Evolutionary conservation across 108 stramenopile species (phyloP), one percentile per base, ranked within the genome.

Genomic region (Skeletonema costatum): DNA sequence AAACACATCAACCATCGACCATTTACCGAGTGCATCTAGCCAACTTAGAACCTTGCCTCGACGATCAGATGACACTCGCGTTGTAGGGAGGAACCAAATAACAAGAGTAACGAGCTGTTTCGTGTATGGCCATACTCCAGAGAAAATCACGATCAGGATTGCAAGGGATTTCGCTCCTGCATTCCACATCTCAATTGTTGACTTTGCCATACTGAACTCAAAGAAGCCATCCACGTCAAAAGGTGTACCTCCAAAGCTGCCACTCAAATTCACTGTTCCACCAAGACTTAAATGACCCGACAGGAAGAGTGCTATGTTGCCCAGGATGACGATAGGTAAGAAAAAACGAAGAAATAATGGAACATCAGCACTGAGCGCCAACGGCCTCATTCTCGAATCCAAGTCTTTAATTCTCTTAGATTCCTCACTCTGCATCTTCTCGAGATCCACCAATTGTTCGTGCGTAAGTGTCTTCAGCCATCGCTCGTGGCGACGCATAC

Each of bases 51-150:
- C 81, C 13, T 85, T 77, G 14, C 89, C 92, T 21, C 90, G 73
- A 14, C 80, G 74, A n/a, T 85, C 53, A 12, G 75, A 85, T 6
- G 90, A 83, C 10, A 86, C 32, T 25, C 67, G 41, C n/a, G 60
- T 70, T 5, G 92, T 77, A 25, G 91, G 88, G 14, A 80, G 44
- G 59, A 95, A 91, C 93, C 93, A 95, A 31, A 91, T 44, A 21
- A 80, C 69, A 3, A 95, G 64, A 61, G 86, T 87, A 13, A 87
- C 65, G 14, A 91, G 38, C 60, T 84, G 89, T 51, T 95, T 95
- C 13, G 89, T 85, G 80, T 95, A 95, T 25, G 93, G 93, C 93
- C 93, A 95, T 17, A 91, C 82, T 10, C 93, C 90, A 51, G 86
- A 82, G 73, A 94, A 91, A 10, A 94, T 74, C 1, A 90, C 66